phyloP scores from a whole-genome alignment of 129 eudicot genomes.

The Cynara cardunculus region DNA sequence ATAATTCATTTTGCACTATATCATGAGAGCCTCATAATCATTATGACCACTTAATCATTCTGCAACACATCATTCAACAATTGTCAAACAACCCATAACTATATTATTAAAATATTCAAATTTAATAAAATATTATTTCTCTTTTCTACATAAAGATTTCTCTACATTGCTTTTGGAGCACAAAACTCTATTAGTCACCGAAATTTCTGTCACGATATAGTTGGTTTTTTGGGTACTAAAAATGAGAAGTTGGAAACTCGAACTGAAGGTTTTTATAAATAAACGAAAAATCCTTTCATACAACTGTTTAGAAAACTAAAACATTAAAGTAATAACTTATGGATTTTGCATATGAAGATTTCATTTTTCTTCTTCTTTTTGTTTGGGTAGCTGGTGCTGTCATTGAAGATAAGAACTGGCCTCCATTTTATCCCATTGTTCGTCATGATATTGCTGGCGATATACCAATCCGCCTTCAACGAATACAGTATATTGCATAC shows the following conservation, averaged over 20 bases:
- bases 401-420: conserved; percentile 26
- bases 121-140: no score
- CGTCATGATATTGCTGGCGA: conserved; percentile 35
- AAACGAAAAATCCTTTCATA: background rate
- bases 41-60: no score
- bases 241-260: background rate
- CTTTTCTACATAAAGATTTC: no score
- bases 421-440: conserved; percentile 34
- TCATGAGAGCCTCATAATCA: no score
- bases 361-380: background rate
- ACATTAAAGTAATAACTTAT: background rate
- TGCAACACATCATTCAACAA: no score
- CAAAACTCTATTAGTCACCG: no score
- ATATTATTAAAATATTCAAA: no score
- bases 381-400: conserved; percentile 20
- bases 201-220: background rate
- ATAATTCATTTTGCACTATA: no score
- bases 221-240: background rate
- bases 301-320: background rate
- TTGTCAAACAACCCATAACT: no score
- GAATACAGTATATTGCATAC: conserved; percentile 31
- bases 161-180: no score
- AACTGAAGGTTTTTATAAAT: background rate
- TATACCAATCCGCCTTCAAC: conserved; percentile 28
- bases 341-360: background rate